Percentiles rank a stretch among this genome's conserved stretches.
Conservation (phyloP, 176 grass and related monocot species). For the Urochloa ruziziensis region DNA sequence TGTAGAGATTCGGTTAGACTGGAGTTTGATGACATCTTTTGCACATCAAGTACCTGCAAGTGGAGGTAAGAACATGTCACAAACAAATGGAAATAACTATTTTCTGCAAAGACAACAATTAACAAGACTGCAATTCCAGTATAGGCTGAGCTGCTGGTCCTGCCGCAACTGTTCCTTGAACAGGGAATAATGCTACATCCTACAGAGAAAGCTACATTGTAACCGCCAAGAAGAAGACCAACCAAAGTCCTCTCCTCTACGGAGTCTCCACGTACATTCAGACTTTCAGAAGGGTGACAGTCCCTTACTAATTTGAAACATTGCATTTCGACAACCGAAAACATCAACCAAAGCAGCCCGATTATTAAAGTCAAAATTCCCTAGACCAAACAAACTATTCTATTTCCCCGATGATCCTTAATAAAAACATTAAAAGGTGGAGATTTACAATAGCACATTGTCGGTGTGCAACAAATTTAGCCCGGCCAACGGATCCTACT, state of each 20-base stretch:
- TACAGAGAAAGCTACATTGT: constrained; percentile 37
- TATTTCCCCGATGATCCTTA: neutral
- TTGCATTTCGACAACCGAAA: neutral
- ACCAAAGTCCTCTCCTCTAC: neutral
- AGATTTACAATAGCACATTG: neutral
- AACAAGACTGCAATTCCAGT: neutral
- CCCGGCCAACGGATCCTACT: neutral
- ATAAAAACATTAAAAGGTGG: neutral
- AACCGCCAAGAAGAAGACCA: constrained; percentile 17
- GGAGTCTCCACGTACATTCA: neutral
- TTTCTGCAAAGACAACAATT: neutral
- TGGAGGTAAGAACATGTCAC: constrained; percentile 7
- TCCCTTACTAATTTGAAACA: neutral
- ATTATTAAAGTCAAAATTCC: neutral
- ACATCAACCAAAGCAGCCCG: neutral
- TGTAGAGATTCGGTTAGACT: constrained; percentile 80
- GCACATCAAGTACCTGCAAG: constrained; percentile 44
- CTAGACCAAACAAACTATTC: neutral
- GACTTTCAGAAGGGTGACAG: neutral
- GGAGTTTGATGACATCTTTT: constrained; percentile 73
- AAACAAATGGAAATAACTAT: constrained; percentile 11
- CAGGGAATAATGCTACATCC: neutral
- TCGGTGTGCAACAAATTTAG: neutral
- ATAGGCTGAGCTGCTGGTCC: neutral
- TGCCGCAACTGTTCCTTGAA: neutral